These are phyloP conservation scores for Vigna trinervia DNA, from an alignment of 306 rosid species.

Conservation along the genomic window DNA sequence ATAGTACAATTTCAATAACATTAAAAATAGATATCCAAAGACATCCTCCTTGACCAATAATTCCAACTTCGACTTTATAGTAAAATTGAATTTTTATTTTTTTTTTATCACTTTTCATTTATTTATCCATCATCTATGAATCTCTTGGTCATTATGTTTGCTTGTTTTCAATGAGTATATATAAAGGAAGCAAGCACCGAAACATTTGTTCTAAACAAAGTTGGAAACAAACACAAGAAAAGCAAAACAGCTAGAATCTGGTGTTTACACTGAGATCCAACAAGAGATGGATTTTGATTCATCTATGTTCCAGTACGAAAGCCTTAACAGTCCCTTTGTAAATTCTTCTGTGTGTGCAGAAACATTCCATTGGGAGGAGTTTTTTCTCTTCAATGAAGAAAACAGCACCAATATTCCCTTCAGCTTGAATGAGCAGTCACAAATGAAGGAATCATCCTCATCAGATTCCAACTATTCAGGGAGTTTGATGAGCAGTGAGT, in stretches of 20 bases:
- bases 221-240: not conserved
- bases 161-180: slow-evolving; percentile 33
- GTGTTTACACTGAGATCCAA: slow-evolving; percentile 12
- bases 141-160: slow-evolving; percentile 19
- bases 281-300: slow-evolving; percentile 49
- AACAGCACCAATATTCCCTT: slow-evolving; percentile 25
- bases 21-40: slow-evolving; percentile 26
- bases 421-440: slow-evolving; percentile 3
- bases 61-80: slow-evolving; percentile 4
- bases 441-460: slow-evolving; percentile 41
- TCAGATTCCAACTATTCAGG: slow-evolving; percentile 43
- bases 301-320: slow-evolving; percentile 38
- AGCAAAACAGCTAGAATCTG: not conserved
- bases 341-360: slow-evolving; percentile 26
- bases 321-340: slow-evolving; percentile 1
- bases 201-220: not conserved
- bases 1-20: not conserved
- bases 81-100: not conserved
- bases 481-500: slow-evolving; percentile 29
- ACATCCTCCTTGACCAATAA: slow-evolving; percentile 50
- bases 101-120: not conserved
- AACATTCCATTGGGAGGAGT: slow-evolving; percentile 43
- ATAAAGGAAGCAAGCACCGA: slow-evolving; percentile 31
- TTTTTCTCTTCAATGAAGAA: slow-evolving; percentile 41
- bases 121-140: not conserved